Conservation (phyloP, 2,329 filamentous ascomycete genomes). For the Pseudogymnoascus pannorum region DNA sequence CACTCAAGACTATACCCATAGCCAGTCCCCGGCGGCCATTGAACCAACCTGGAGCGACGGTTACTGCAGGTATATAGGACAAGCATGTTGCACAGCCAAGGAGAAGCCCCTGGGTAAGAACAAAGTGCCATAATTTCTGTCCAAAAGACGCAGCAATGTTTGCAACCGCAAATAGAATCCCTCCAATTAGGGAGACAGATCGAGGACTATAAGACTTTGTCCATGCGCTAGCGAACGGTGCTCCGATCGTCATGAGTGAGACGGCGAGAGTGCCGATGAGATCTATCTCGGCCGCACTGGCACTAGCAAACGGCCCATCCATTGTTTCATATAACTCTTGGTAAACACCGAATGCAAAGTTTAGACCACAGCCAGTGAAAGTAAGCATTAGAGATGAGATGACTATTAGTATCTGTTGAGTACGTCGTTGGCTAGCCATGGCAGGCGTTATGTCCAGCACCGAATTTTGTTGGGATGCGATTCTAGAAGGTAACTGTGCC, state of each 20-base stretch:
- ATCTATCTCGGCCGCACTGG: constrained; percentile 32
- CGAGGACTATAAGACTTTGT: constrained; percentile 29
- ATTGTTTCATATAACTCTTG: constrained; percentile 33
- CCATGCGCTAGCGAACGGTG: constrained; percentile 30
- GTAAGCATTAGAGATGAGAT: constrained; percentile 26
- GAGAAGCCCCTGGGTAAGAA: constrained; percentile 30
- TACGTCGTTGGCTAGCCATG: background rate
- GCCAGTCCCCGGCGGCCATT: constrained; percentile 30
- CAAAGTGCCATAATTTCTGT: constrained; percentile 22
- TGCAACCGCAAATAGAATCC: constrained; percentile 29
- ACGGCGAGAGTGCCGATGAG: constrained; percentile 33
- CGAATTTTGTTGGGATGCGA: background rate
- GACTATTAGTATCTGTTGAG: constrained; percentile 12
- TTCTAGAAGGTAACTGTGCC: background rate
- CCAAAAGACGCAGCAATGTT: constrained; percentile 30
- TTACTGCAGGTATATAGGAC: constrained; percentile 33
- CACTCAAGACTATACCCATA: constrained; percentile 33
- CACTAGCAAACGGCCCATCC: constrained; percentile 30
- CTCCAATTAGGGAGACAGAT: constrained; percentile 26
- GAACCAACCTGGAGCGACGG: constrained; percentile 34
- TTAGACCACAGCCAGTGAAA: constrained; percentile 32
- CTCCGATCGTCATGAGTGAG: constrained; percentile 31
- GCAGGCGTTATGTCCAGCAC: background rate
- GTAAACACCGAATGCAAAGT: constrained; percentile 35
- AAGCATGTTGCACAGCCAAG: constrained; percentile 33